phyloP scores from a whole-genome alignment of 352 stramenopile species.

The Phytophthora fragariaefolia region DNA sequence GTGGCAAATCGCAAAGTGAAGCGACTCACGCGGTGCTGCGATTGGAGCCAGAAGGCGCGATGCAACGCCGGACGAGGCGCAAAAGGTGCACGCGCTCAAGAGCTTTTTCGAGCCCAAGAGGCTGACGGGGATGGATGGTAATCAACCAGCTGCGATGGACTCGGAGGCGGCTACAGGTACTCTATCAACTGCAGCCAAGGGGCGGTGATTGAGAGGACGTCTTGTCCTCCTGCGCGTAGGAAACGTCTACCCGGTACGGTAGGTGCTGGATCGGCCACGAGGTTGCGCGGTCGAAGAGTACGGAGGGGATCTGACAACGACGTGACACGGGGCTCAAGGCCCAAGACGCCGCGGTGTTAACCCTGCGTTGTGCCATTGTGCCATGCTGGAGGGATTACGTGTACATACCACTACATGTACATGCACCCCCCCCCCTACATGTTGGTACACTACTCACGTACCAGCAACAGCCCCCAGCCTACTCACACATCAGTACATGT shows the following conservation, averaged over 20 bases:
- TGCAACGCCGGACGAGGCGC: conserved; percentile 5
- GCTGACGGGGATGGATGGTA: conserved; percentile 23
- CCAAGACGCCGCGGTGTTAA: conserved; percentile 5
- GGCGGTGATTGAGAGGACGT: no score
- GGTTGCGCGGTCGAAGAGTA: conserved; percentile 2
- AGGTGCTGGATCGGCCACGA: not conserved
- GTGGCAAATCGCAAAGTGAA: conserved; percentile 33
- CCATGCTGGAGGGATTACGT: no score
- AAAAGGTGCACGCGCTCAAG: conserved; percentile 24
- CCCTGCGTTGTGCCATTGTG: conserved; percentile 29
- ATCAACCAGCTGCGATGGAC: conserved; percentile 4
- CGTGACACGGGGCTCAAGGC: conserved; percentile 16
- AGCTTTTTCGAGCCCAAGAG: not conserved
- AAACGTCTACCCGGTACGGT: no score
- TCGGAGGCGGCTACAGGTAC: not conserved
- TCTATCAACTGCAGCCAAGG: no score
- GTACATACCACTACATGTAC: no score
- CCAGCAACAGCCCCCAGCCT: no score
- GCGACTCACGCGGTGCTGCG: not conserved
- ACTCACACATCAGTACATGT: not conserved
- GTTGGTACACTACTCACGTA: no score
- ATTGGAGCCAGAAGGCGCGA: no score
- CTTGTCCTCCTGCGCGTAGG: no score
- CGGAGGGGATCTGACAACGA: conserved; percentile 28
- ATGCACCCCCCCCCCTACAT: no score